Evolutionary conservation across 2,329 filamentous ascomycete genomes (phyloP), one percentile per base, ranked within the genome.

Genomic region (Fusarium caatingaense): DNA sequence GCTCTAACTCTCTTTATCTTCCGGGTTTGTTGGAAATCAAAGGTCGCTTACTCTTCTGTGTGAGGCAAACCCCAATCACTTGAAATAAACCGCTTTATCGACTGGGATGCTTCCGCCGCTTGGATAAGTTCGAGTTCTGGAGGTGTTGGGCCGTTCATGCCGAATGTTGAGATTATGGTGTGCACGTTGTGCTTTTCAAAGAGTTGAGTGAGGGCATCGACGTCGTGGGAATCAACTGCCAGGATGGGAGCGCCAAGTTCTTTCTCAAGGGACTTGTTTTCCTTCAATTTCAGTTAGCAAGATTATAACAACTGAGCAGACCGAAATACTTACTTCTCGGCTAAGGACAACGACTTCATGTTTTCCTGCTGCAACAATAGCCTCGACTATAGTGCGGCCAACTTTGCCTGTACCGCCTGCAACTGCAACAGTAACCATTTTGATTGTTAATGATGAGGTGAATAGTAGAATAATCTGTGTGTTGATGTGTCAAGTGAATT

Each of bases 331-430:
- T 11, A 49, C 53, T 12, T 64, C 20, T 53, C 63, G 16, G 1
- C 60, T 59, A 11, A 66, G 47, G 2, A 64, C 11, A n/a, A 59
- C 13, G 2, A 59, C 46, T 20, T 59, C 7, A n/a, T 53, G 37
- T 5, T 65, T 63, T 40, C 44, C 55, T 45, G 12, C 23, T 1
- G 47, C 28, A 18, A 54, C 23, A 4, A 65, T 44, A 18, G 63
- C 47, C 23, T 60, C 54, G 3, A 66, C 55, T 1, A 66, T 21
- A 2, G 48, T 46, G 5, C 55, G 47, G 21, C 55, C 55, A 25
- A 66, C 55, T 4, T 60, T 66, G 25, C 60, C 63, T 12, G 62
- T 65, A 10, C 62, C 53, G 6, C 60, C 62, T 23, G 41, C 54
- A 40, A 66, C 63, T 18, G 44, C 60, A 45, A 66, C n/a, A 25